phyloP scores from a whole-genome alignment of 1,284 basidiomycete species.

The Singerocomus inundabilis region DNA sequence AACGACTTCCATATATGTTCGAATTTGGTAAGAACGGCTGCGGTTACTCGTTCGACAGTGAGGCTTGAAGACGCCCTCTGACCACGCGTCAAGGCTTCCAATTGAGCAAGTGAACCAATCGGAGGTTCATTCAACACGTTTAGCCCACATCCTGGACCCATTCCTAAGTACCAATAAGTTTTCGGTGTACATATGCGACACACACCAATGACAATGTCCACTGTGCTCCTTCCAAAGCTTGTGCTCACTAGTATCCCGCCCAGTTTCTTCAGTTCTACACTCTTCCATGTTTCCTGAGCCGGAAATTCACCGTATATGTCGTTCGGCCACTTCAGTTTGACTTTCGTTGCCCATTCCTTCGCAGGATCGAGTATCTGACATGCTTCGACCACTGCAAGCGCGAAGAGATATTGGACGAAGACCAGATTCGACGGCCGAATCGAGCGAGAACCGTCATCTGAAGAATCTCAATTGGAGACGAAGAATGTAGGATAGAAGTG shows the following conservation, averaged over 20 bases:
- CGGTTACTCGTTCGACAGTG: constrained; percentile 74
- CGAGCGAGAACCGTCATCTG: constrained; percentile 7
- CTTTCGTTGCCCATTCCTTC: constrained; percentile 47
- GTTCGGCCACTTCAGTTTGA: constrained; percentile 97
- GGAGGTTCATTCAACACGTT: constrained; percentile 87
- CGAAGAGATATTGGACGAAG: constrained; percentile 95
- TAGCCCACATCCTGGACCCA: constrained; percentile 75
- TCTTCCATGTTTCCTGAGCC: constrained; percentile 42
- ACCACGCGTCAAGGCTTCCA: constrained; percentile 43
- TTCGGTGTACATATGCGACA: constrained; percentile 5
- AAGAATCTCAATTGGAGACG: not conserved
- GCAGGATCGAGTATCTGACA: constrained; percentile 53
- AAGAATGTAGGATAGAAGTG: not conserved
- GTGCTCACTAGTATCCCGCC: constrained; percentile 93
- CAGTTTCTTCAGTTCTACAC: constrained; percentile 57
- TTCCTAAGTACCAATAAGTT: constrained; percentile 2
- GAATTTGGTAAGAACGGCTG: constrained; percentile 77
- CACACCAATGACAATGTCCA: constrained; percentile 80
- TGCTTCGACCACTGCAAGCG: constrained; percentile 87
- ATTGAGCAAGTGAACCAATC: constrained; percentile 77
- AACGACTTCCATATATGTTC: constrained; percentile 80
- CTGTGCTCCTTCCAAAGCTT: constrained; percentile 70
- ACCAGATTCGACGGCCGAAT: constrained; percentile 74
- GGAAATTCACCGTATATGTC: constrained; percentile 81
- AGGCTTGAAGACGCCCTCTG: constrained; percentile 32